Base-by-base conservation (phyloP, 129 eudicot species). In the Pseudognaphalium luteoalbum region DNA sequence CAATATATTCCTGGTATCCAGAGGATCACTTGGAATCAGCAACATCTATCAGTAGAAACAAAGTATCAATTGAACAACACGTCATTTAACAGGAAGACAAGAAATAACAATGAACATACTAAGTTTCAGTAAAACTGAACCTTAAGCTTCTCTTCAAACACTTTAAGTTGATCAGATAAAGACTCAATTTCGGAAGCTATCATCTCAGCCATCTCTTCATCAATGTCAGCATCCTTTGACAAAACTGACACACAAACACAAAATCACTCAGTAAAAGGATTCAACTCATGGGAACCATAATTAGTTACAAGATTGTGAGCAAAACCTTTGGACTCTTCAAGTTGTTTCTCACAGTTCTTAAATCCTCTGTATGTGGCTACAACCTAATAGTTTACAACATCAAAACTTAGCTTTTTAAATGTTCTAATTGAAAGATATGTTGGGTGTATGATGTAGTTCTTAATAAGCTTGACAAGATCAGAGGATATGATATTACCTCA, bases 181-280 rank as follows among this genome's bases (percentile, higher is more conserved):
- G 79, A 79, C 72, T 89, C 90, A 79, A 95, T 76, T 87, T 95
- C 99, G 25, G 85, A 87, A 77, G 86, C 84, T 20, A 95, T 88
- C 99, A 95, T 95, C 86, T 89, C 94, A 20, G 88, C 91, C 99
- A 95, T 95, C 57, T 91, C 99, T 70, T 88, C 92, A 74, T 91
- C 99, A 30, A 63, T 47, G n/a, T 83, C 97, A 1, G 81, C 95
- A 77, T 95, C 99, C 75, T 85, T 86, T 3, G 91, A 88, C 85
- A 95, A 75, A 80, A 85, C 99, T 95, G 80, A 66, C 62, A 81
- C 37, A 69, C 63, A 57, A 69, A 72, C 28, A 60, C 21, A 74
- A 25, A 25, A 62, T 69, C 69, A 41, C 61, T 59, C 37, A 42
- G 65, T 54, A 68, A 47, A 42, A 54, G n/a, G 21, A 73, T 37